These are phyloP conservation scores for Boletus insuetus DNA, from an alignment of 768 basidiomycete species.

Conservation along the genomic window DNA sequence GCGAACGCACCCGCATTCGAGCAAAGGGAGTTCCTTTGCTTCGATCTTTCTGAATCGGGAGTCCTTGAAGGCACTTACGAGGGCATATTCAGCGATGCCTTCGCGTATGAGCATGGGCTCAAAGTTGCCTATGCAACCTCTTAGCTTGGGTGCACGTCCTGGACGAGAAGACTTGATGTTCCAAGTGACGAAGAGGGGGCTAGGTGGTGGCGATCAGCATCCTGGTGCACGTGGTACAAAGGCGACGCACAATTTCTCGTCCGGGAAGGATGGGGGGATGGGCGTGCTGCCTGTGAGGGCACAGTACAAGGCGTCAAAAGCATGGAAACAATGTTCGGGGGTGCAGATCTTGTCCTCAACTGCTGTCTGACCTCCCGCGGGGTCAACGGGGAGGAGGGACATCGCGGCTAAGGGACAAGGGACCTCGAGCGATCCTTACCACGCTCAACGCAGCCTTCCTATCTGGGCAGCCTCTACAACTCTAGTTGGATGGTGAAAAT, in stretches of 20 bases:
- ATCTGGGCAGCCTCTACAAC: constrained; percentile 20
- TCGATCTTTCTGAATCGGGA: constrained; percentile 81
- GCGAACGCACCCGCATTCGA: constrained; percentile 81
- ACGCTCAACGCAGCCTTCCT: constrained; percentile 18
- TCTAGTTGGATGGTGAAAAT: background rate
- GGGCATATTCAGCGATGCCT: constrained; percentile 86
- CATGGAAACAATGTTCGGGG: constrained; percentile 75
- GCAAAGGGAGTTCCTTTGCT: constrained; percentile 65
- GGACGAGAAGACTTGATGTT: constrained; percentile 66
- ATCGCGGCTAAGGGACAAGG: constrained; percentile 37
- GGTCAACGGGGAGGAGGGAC: constrained; percentile 56
- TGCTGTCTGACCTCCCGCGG: constrained; percentile 38
- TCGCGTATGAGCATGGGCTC: constrained; percentile 67
- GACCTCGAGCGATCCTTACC: constrained; percentile 5
- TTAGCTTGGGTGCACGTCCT: constrained; percentile 59
- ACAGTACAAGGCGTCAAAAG: constrained; percentile 80
- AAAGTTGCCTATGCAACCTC: constrained; percentile 97
- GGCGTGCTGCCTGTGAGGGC: constrained; percentile 55
- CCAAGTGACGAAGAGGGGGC: constrained; percentile 96
- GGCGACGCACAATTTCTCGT: constrained; percentile 73
- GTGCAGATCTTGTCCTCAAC: constrained; percentile 53
- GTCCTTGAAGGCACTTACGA: constrained; percentile 89
- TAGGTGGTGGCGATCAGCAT: constrained; percentile 10
- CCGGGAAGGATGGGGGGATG: constrained; percentile 59
- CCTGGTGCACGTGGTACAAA: constrained; percentile 21